Evolutionary conservation across 2,329 filamentous ascomycete species (phyloP), one percentile per base, ranked within the genome.

Genomic region (Drechslerella dactyloides): DNA sequence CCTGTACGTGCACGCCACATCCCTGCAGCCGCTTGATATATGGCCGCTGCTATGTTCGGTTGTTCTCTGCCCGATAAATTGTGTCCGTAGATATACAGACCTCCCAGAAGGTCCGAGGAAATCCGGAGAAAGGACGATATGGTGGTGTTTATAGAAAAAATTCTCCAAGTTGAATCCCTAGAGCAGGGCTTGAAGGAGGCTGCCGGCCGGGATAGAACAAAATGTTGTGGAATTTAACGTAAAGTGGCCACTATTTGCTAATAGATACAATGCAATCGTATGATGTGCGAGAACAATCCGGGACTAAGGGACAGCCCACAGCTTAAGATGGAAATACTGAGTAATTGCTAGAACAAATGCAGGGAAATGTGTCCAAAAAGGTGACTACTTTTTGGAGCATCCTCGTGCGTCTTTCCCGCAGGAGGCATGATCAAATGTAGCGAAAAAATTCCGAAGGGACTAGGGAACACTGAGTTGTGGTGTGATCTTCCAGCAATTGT

Each of bases 251-350:
- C 30, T 23, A 19, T 62, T 70, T 70, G 59, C 46, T 70, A 70
- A 70, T 64, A 56, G 59, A 70, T 59, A 64, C 66, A 35, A 63
- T 44, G 59, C n/a, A 59, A 24, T 42, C n/a, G 51, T 53, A 23
- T 40, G 19, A 40, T 69, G 44, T 56, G 61, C 65, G 65, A 69
- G 57, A 69, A 69, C 57, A 17, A 44, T 33, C 37, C 65, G 65
- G 65, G 35, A 40, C 37, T 30, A 44, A 54, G 52, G 23, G 44
- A 33, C 27, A 33, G 51, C 48, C 23, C 17, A n/a, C 15, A 46
- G 37, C 24, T 40, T 15, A 33, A 46, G 42, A 42, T 51, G 33
- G 44, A 3, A 33, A 33, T 33, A 27, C 42, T 57, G 65, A 69
- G 56, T 69, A 54, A 61, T 50, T 54, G 30, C 4, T 17, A 8